Percentiles rank a stretch among this genome's conserved stretches.
phyloP scores from a whole-genome alignment of 2,329 filamentous ascomycete genomes.

The Sporothrix brasiliensis region DNA sequence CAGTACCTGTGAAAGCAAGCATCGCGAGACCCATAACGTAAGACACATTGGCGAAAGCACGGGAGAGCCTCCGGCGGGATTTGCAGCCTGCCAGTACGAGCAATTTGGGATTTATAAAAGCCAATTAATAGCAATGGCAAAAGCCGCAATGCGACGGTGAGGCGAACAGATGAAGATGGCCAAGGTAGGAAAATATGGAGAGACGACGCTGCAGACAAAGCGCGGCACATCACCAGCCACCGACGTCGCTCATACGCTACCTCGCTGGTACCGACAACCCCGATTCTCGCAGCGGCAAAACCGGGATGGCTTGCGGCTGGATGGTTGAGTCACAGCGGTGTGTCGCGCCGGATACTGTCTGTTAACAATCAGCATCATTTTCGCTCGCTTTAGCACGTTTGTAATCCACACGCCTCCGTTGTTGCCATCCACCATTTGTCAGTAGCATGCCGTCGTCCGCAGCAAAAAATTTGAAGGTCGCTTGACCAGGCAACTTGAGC shows the following conservation, averaged over 20 bases:
- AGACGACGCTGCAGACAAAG: neutral
- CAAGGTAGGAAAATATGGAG: neutral
- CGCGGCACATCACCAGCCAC: constrained; percentile 9
- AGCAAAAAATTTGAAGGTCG: neutral
- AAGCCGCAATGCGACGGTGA: constrained; percentile 10
- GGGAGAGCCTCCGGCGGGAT: constrained; percentile 2
- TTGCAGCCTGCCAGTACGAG: constrained; percentile 1
- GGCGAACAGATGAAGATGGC: neutral
- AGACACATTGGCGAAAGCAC: neutral
- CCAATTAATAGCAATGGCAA: neutral
- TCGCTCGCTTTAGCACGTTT: neutral
- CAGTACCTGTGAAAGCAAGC: neutral
- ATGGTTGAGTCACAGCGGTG: constrained; percentile 17
- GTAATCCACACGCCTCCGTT: neutral
- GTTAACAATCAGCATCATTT: neutral
- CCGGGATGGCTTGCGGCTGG: constrained; percentile 5
- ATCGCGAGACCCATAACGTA: neutral
- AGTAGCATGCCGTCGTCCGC: neutral
- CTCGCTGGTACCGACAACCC: constrained; percentile 2
- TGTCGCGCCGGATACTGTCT: neutral
- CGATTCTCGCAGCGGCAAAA: constrained; percentile 26
- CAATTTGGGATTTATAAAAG: neutral
- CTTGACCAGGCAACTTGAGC: neutral
- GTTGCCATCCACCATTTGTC: neutral
- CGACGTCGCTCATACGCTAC: constrained; percentile 16